Percentiles rank a stretch among this genome's conserved stretches.
phyloP scores from a whole-genome alignment of 1,139 yeast species.

The Blastobotrys apis region DNA sequence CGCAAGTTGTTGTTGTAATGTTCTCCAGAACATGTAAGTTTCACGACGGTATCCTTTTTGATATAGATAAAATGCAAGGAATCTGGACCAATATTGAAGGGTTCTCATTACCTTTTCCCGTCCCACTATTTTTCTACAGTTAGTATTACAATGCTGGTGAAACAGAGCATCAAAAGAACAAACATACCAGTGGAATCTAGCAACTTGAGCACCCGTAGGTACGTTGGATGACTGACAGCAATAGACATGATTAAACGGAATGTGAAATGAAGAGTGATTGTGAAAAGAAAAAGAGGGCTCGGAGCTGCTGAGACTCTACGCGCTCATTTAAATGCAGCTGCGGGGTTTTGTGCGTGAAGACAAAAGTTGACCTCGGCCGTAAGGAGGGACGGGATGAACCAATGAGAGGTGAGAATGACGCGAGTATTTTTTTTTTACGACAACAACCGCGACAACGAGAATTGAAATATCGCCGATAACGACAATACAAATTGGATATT shows the following conservation, averaged over 20 bases:
- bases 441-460: too few relatives aligned
- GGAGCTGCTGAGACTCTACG: too few relatives aligned
- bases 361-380: too few relatives aligned
- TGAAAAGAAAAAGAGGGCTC: too few relatives aligned
- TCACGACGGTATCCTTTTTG: constrained; percentile 56
- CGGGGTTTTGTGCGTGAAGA: too few relatives aligned
- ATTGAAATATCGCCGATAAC: too few relatives aligned
- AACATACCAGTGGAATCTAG: constrained; percentile 25
- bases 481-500: too few relatives aligned
- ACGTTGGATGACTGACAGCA: constrained; percentile 55
- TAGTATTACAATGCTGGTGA: not conserved
- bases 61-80: constrained; percentile 58
- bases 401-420: too few relatives aligned
- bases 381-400: too few relatives aligned
- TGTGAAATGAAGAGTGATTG: too few relatives aligned
- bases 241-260: not conserved
- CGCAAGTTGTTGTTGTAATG: constrained; percentile 56
- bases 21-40: constrained; percentile 48
- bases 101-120: constrained; percentile 78
- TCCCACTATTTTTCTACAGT: constrained; percentile 39
- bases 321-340: too few relatives aligned
- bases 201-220: constrained; percentile 52
- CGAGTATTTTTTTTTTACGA: too few relatives aligned
- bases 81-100: constrained; percentile 76
- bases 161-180: not conserved